Percentiles rank a stretch among this genome's conserved stretches.
Conservation (phyloP, 345 rosid species). For the Corchorus capsularis region DNA sequence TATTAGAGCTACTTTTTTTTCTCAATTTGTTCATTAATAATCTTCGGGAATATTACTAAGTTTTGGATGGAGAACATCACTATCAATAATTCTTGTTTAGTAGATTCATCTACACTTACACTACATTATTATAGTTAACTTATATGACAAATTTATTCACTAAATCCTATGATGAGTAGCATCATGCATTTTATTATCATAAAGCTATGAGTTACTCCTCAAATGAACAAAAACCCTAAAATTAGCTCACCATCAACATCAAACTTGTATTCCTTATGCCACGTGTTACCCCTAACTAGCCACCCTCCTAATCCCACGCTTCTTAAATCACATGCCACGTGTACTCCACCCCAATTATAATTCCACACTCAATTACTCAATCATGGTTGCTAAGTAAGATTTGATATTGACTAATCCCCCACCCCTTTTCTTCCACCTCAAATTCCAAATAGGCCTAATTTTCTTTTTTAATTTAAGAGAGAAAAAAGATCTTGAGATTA, state of each 20-base stretch:
- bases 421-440: slow-evolving; percentile 23
- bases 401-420: not conserved
- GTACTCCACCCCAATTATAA: not conserved
- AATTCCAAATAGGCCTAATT: not conserved
- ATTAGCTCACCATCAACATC: not conserved
- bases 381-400: slow-evolving; percentile 5
- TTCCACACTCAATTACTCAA: not conserved
- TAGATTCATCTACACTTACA: no score
- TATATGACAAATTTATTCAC: no score
- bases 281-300: not conserved
- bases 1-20: no score
- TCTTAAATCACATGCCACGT: not conserved
- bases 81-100: no score
- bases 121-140: no score
- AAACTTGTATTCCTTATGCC: not conserved
- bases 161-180: no score
- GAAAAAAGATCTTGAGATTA: not conserved
- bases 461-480: not conserved
- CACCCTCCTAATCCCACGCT: not conserved
- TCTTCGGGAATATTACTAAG: no score
- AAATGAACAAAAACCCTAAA: not conserved
- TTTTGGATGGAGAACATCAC: no score
- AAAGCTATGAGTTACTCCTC: not conserved
- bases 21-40: no score
- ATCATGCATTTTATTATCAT: no score